Conservation (phyloP, 2,329 filamentous ascomycete species). For the Paracoccidioides lutzii region DNA sequence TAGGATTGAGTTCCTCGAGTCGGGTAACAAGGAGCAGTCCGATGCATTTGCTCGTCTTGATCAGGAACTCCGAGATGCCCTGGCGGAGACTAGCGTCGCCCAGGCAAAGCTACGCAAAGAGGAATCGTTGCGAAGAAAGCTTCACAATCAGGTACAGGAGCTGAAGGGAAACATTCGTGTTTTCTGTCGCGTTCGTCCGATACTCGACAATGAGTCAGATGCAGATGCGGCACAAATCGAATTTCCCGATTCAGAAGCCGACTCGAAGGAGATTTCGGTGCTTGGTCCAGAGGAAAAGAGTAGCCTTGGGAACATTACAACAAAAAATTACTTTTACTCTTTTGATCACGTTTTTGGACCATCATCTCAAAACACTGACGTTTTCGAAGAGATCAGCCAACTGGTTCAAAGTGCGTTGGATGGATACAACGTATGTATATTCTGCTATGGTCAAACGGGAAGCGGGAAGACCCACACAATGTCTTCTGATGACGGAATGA, state of each 20-base stretch:
- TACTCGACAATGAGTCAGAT: slow-evolving; percentile 43
- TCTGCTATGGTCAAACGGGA: slow-evolving; percentile 95
- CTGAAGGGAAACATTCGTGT: slow-evolving; percentile 97
- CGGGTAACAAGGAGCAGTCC: slow-evolving; percentile 77
- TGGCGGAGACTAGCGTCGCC: slow-evolving; percentile 54
- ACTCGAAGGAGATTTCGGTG: slow-evolving; percentile 75
- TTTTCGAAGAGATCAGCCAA: slow-evolving; percentile 94
- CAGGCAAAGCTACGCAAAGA: slow-evolving; percentile 78
- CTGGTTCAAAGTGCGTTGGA: slow-evolving; percentile 92
- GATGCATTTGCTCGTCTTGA: slow-evolving; percentile 75
- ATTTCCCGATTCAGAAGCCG: slow-evolving; percentile 67
- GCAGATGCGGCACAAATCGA: slow-evolving; percentile 59
- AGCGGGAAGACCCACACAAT: slow-evolving; percentile 96
- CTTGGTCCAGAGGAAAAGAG: slow-evolving; percentile 73
- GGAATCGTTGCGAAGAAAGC: slow-evolving; percentile 75
- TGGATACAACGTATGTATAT: slow-evolving; percentile 97
- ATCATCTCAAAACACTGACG: slow-evolving; percentile 60
- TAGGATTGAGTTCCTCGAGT: slow-evolving; percentile 80
- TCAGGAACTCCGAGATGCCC: slow-evolving; percentile 62
- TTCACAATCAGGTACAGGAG: slow-evolving; percentile 97
- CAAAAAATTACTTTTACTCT: slow-evolving; percentile 71
- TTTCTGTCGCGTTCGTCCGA: slow-evolving; percentile 86
- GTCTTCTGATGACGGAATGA: slow-evolving; percentile 86
- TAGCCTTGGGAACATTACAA: slow-evolving; percentile 60
- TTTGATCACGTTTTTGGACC: slow-evolving; percentile 91